Evolutionary conservation across 164 flowering plant genomes (phyloP).

Genomic region (Dillenia suffruticosa): DNA sequence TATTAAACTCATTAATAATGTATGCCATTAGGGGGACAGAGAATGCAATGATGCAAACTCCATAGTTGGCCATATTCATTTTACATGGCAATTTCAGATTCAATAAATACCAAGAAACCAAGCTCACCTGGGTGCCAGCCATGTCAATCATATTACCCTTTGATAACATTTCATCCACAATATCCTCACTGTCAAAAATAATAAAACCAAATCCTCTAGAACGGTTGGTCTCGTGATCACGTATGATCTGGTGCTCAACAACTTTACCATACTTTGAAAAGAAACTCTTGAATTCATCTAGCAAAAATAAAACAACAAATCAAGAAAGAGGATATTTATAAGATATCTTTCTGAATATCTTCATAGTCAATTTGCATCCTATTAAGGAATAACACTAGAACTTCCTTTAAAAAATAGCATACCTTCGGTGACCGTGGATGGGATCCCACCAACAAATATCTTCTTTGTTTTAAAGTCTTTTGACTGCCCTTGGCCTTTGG

Average conservation of each 20-base stretch:
- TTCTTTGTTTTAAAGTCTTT: conserved; percentile 88
- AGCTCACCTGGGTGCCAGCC: conserved; percentile 80
- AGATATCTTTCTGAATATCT: background rate
- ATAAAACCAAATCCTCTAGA: conserved; percentile 95
- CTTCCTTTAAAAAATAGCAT: background rate
- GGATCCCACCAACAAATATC: conserved; percentile 97
- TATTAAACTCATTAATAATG: background rate
- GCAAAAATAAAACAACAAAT: background rate
- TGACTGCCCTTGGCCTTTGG: conserved; percentile 70
- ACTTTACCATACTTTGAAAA: conserved; percentile 83
- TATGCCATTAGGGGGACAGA: background rate
- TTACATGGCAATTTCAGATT: conserved; percentile 3
- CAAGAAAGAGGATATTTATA: background rate
- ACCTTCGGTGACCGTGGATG: conserved; percentile 76
- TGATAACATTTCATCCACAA: conserved; percentile 67
- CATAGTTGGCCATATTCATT: background rate
- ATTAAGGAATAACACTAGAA: no score
- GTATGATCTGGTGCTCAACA: conserved; percentile 80
- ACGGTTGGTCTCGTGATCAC: conserved; percentile 79
- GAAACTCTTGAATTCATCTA: conserved; percentile 81
- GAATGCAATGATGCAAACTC: conserved; percentile 6
- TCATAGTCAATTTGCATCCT: background rate
- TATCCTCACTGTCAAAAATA: conserved; percentile 73
- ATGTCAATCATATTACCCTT: conserved; percentile 92
- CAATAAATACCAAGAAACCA: conserved; percentile 10